phyloP scores from a whole-genome alignment of 129 eudicot genomes.

The Smallanthus sonchifolius region DNA sequence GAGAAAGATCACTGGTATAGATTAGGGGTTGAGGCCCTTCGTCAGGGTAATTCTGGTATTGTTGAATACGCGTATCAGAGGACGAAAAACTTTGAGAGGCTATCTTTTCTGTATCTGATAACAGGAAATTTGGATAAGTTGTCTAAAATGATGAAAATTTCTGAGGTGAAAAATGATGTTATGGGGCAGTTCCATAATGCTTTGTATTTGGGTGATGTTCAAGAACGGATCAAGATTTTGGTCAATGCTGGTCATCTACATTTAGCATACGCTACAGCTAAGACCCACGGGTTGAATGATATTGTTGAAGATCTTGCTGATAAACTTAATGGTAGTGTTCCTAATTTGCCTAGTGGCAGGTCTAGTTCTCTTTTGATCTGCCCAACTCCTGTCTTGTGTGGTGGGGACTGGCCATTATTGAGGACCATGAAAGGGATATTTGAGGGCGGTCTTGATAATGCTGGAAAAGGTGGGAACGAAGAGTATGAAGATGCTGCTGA shows the following conservation, averaged over 20 bases:
- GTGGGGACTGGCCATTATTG: conserved; percentile 61
- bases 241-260: conserved; percentile 67
- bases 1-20: conserved; percentile 78
- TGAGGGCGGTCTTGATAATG: conserved; percentile 53
- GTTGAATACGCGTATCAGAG: conserved; percentile 72
- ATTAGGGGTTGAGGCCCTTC: conserved; percentile 75
- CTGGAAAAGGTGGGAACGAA: conserved; percentile 36
- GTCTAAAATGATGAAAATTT: conserved; percentile 73
- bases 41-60: conserved; percentile 75
- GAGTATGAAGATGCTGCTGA: conserved; percentile 62
- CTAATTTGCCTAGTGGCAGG: conserved; percentile 44
- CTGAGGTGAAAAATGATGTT: conserved; percentile 67
- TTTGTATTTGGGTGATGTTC: conserved; percentile 55
- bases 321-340: conserved; percentile 55
- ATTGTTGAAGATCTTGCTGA: conserved; percentile 51
- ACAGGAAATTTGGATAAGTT: conserved; percentile 67
- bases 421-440: conserved; percentile 55
- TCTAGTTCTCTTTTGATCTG: conserved; percentile 46
- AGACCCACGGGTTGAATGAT: conserved; percentile 51
- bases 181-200: conserved; percentile 82
- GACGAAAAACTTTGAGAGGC: conserved; percentile 67
- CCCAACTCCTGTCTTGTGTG: conserved; percentile 49
- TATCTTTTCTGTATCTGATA: conserved; percentile 59
- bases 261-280: conserved; percentile 61
- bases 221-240: conserved; percentile 59